These are phyloP conservation scores for Pisolithus microcarpus DNA, from an alignment of 768 basidiomycete species.

Conservation along the genomic window DNA sequence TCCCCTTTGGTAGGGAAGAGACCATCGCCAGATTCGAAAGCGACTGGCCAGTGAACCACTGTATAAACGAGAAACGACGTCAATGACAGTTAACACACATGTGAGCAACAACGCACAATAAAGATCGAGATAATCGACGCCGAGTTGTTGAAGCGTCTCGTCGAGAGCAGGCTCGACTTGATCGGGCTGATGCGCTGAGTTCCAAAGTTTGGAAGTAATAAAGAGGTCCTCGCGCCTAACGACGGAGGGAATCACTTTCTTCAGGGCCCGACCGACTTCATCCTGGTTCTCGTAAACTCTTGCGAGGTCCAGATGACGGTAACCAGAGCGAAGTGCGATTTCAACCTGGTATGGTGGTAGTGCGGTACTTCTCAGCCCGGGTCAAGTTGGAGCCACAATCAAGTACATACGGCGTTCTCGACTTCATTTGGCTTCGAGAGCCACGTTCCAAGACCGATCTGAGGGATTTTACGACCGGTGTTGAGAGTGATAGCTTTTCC, in stretches of 20 bases:
- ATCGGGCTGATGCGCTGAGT: constrained; percentile 58
- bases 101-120: constrained; percentile 47
- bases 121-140: constrained; percentile 71
- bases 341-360: constrained; percentile 46
- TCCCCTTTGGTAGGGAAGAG: constrained; percentile 44
- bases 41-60: constrained; percentile 80
- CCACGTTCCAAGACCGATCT: constrained; percentile 83
- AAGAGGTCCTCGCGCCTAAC: constrained; percentile 77
- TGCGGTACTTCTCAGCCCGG: neutral
- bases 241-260: constrained; percentile 69
- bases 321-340: constrained; percentile 65
- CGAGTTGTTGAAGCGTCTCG: constrained; percentile 66
- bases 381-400: neutral
- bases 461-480: constrained; percentile 52
- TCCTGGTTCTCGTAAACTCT: constrained; percentile 75
- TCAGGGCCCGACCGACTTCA: constrained; percentile 67
- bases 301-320: constrained; percentile 82
- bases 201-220: constrained; percentile 82
- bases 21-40: constrained; percentile 54
- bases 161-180: constrained; percentile 70
- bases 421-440: constrained; percentile 70
- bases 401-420: constrained; percentile 51
- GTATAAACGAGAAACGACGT: neutral
- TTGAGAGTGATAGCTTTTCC: constrained; percentile 33
- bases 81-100: neutral